phyloP scores from a whole-genome alignment of 1,139 yeast genomes.

The Protomyces lactucae-debilis region DNA sequence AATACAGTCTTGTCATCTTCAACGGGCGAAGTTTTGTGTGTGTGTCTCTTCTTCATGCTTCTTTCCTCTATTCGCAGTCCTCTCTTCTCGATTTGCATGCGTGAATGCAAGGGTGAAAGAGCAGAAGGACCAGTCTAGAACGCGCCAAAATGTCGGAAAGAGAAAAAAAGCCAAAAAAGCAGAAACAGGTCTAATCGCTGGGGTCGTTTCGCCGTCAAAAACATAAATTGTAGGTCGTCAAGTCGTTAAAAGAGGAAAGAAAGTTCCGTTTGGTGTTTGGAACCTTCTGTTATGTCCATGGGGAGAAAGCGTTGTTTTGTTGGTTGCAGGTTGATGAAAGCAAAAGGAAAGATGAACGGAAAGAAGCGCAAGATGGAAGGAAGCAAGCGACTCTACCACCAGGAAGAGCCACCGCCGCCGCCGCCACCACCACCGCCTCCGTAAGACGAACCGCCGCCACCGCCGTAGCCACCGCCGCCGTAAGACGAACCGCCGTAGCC shows the following conservation, averaged over 20 bases:
- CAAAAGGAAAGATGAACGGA: background rate
- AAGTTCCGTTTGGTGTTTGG: too few relatives aligned
- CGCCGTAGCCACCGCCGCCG: conserved; percentile 38
- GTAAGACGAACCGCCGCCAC: conserved; percentile 36
- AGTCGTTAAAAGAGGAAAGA: background rate
- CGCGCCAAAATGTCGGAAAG: background rate
- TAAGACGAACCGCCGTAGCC: conserved; percentile 35
- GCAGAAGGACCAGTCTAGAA: background rate
- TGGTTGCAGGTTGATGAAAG: background rate
- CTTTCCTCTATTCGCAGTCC: background rate
- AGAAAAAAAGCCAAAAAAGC: background rate
- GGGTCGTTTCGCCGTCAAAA: background rate
- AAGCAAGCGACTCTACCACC: conserved; percentile 36
- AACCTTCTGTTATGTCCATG: too few relatives aligned
- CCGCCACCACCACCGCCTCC: conserved; percentile 38
- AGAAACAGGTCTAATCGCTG: background rate
- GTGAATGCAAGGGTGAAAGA: background rate
- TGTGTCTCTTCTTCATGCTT: background rate
- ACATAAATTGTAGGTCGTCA: background rate
- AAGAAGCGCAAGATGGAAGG: background rate
- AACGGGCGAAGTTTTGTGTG: background rate
- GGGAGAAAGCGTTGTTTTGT: background rate
- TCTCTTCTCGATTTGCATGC: background rate
- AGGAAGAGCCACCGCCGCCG: conserved; percentile 38
- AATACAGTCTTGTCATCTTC: too few relatives aligned